A percentile compares a stretch with the other conserved stretches of the same genome.
These are phyloP conservation scores for Psidium guajava DNA, from an alignment of 345 rosid genomes.

Conservation along the genomic window DNA sequence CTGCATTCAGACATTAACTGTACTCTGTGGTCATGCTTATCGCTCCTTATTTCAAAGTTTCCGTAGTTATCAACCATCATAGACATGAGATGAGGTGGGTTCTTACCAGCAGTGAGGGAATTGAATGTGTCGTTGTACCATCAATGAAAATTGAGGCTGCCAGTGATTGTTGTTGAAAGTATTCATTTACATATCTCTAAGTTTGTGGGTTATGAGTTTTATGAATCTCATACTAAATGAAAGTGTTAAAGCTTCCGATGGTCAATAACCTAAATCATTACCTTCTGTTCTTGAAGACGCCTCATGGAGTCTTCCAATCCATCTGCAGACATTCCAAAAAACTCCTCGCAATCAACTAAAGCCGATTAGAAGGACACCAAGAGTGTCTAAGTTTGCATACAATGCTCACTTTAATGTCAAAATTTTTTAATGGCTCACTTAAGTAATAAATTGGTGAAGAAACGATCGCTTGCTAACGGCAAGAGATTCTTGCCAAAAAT, in stretches of 20 bases:
- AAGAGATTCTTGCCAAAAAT: too few relatives aligned
- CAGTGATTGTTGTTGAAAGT: conserved; percentile 41
- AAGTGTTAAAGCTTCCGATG: neutral
- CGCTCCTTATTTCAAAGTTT: neutral
- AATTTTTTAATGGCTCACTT: too few relatives aligned
- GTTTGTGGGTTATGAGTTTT: neutral
- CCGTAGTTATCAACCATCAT: neutral
- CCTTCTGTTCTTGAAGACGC: conserved; percentile 23
- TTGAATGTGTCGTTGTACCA: conserved; percentile 67
- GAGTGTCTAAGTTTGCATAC: too few relatives aligned
- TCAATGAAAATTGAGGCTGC: conserved; percentile 42
- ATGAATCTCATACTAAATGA: neutral
- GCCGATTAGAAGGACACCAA: neutral
- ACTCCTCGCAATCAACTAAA: conserved; percentile 35
- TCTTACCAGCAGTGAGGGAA: conserved; percentile 72
- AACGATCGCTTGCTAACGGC: too few relatives aligned
- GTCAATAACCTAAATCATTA: neutral
- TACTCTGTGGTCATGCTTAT: neutral
- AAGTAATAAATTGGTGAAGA: too few relatives aligned
- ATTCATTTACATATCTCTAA: neutral
- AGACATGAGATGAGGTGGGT: neutral
- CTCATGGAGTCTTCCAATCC: conserved; percentile 34
- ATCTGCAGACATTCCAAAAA: conserved; percentile 49
- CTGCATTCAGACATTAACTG: conserved; percentile 7
- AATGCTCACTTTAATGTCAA: too few relatives aligned